Conservation (phyloP, 441 rosid genomes). For the Adansonia madagascariensis region DNA sequence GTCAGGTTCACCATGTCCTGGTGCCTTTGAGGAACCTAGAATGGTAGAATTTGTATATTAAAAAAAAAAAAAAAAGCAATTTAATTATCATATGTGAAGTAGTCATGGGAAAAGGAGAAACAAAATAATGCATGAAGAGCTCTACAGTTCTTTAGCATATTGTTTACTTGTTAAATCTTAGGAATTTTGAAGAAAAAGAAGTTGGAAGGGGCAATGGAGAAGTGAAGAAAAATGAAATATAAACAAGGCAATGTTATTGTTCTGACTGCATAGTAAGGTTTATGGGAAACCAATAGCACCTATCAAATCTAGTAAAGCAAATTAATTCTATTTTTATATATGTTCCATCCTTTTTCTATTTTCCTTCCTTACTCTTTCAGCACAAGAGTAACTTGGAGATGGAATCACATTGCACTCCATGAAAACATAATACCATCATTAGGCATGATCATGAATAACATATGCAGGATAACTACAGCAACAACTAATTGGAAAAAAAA, state of each 20-base stretch:
- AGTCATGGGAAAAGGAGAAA: slow-evolving; percentile 5
- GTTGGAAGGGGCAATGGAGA: not conserved
- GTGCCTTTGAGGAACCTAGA: slow-evolving; percentile 50
- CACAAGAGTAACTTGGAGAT: not conserved
- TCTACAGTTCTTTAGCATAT: not conserved
- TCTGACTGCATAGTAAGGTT: not conserved
- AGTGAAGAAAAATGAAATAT: not conserved
- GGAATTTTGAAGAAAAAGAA: not conserved
- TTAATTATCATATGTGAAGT: slow-evolving; percentile 4
- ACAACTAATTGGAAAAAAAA: not conserved
- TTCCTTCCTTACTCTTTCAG: slow-evolving; percentile 6
- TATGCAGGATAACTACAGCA: not conserved
- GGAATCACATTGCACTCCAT: not conserved
- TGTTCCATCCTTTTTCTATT: not conserved
- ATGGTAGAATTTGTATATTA: slow-evolving; percentile 5
- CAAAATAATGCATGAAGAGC: slow-evolving; percentile 6
- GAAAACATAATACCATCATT: not conserved
- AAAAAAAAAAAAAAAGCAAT: not conserved
- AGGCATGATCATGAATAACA: slow-evolving; percentile 4
- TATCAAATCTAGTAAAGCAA: not conserved
- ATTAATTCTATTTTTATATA: not conserved
- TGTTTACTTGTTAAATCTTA: not conserved
- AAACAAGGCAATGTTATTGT: not conserved
- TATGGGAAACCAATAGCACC: not conserved
- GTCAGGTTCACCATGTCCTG: slow-evolving; percentile 45